These are phyloP conservation scores for Gossypium schwendimanii DNA, from an alignment of 441 rosid species.

Conservation along the genomic window DNA sequence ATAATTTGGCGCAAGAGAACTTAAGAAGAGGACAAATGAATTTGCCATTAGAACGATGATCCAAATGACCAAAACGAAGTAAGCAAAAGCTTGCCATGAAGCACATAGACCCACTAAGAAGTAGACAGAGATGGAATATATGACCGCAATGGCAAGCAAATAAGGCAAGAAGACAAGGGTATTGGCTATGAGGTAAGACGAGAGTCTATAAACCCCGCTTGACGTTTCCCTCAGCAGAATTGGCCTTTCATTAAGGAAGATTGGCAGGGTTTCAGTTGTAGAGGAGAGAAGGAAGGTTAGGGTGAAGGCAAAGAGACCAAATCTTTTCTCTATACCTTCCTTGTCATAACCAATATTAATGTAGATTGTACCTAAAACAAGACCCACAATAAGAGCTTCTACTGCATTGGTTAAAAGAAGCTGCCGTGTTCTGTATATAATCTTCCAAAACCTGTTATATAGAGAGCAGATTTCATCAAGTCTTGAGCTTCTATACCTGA, in stretches of 20 bases:
- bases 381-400: constrained; percentile 71
- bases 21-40: constrained; percentile 74
- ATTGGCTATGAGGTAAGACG: constrained; percentile 71
- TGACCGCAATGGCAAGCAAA: constrained; percentile 48
- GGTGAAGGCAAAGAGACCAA: constrained; percentile 84
- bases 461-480: constrained; percentile 48
- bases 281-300: constrained; percentile 88
- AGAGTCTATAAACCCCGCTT: constrained; percentile 68
- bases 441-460: constrained; percentile 60
- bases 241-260: constrained; percentile 81
- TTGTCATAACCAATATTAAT: constrained; percentile 57
- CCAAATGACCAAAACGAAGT: constrained; percentile 77
- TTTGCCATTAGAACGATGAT: constrained; percentile 67
- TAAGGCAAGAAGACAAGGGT: constrained; percentile 80
- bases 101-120: constrained; percentile 75
- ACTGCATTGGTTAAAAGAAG: constrained; percentile 68
- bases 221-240: constrained; percentile 72
- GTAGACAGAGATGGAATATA: constrained; percentile 64
- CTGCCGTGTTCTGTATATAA: constrained; percentile 74
- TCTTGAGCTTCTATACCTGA: constrained; percentile 51
- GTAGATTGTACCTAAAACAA: constrained; percentile 82
- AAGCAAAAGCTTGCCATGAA: constrained; percentile 66
- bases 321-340: constrained; percentile 66
- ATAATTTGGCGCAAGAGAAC: constrained; percentile 82
- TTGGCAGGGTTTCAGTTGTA: constrained; percentile 80